Evolutionary conservation across 805 yeast genomes (phyloP).

Genomic region (Ogataea paradorogensis): DNA sequence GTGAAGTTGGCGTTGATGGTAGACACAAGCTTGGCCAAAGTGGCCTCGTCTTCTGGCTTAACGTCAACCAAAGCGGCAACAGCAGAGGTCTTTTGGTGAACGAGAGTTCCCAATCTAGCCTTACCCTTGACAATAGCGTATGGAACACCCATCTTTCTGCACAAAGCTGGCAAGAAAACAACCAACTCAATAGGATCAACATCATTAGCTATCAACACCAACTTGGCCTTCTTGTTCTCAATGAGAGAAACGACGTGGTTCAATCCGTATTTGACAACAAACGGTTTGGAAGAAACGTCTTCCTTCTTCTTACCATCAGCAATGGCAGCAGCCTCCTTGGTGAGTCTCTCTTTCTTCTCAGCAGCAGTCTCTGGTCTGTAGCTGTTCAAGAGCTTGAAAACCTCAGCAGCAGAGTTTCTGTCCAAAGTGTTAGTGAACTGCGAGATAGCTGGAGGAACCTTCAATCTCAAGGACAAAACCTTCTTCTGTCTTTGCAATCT

Average conservation of each 20-base stretch:
- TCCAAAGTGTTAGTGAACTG: slow-evolving; percentile 93
- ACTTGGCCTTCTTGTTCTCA: slow-evolving; percentile 96
- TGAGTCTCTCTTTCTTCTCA: slow-evolving; percentile 96
- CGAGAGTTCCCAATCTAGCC: slow-evolving; percentile 95
- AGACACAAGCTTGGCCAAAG: slow-evolving; percentile 84
- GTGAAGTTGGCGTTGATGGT: slow-evolving; percentile 88
- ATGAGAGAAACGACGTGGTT: slow-evolving; percentile 94
- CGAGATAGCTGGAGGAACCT: slow-evolving; percentile 96
- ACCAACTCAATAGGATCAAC: slow-evolving; percentile 98
- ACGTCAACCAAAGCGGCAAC: slow-evolving; percentile 96
- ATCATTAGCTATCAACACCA: slow-evolving; percentile 94
- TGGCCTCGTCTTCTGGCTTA: slow-evolving; percentile 86
- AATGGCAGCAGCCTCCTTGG: slow-evolving; percentile 96
- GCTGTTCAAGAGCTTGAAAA: slow-evolving; percentile 94
- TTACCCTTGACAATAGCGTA: slow-evolving; percentile 95
- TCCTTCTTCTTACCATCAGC: slow-evolving; percentile 96
- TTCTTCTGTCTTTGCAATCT: slow-evolving; percentile 97
- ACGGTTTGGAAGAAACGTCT: slow-evolving; percentile 95
- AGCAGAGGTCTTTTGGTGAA: slow-evolving; percentile 93
- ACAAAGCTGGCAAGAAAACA: slow-evolving; percentile 92
- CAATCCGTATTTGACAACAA: slow-evolving; percentile 92
- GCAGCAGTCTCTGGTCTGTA: slow-evolving; percentile 95
- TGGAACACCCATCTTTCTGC: slow-evolving; percentile 98
- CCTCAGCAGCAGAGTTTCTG: slow-evolving; percentile 96
- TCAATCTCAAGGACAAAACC: slow-evolving; percentile 86